Evolutionary conservation across 164 flowering plant species (phyloP), one percentile per base, ranked within the genome.

Genomic region (Vitis amurensis): DNA sequence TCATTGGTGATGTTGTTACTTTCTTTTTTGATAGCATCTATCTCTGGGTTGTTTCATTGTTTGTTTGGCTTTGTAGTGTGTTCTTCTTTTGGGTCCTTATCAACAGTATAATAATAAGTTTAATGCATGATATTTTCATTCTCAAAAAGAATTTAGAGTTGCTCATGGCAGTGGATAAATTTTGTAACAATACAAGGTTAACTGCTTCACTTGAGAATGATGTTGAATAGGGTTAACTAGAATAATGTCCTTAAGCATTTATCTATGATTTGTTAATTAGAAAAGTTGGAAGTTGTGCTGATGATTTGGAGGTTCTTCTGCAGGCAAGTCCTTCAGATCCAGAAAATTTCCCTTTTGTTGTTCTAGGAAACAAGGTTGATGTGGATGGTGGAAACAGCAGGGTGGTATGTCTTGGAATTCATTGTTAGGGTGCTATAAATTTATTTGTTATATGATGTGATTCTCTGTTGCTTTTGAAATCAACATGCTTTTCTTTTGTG

Each of bases 301-400:
- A 69, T 56, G 47, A 31, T 12, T 13, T 59, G 62, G 52, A 10
- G 51, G 23, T 17, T 59, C 55, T 53, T 67, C 23, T 82, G 77
- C 92, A 93, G 98, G 98, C 98, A 55, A 93, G 94, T 74, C 98
- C 98, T 60, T 85, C 94, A 14, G 97, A 93, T 74, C 98, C 98
- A 16, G 98, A 93, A 70, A 94, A 90, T 74, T 94, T 94, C 70
- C 98, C 98, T 8, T 94, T 94, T 81, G 91, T 94, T 72, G 97
- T 94, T 63, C 68, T 94, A 62, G 97, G 98, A 63, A 92, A 94
- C 84, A 94, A 92, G 79, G 73, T 89, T 71, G 96, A 91, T 74
- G 86, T 93, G 64, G 96, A 91, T 78, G 94, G 92, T 78, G 98
- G 97, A 78, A 90, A 90, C 70, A 91, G 92, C 77, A 80, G 98